Percentiles rank a stretch among this genome's conserved stretches.
phyloP scores from a whole-genome alignment of 371 early-diverging fungal species.

The Parasitella parasitica region DNA sequence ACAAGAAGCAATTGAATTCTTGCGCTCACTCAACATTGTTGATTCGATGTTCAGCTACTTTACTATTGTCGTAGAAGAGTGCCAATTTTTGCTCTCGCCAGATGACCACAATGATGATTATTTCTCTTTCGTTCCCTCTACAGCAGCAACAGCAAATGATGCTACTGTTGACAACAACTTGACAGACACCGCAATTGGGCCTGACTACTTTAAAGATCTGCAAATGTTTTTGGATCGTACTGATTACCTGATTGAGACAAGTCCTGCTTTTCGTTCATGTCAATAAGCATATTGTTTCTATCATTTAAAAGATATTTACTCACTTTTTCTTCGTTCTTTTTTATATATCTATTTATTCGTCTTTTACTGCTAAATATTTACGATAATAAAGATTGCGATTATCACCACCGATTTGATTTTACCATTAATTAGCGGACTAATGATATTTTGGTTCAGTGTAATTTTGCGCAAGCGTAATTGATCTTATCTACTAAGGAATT shows the following conservation, averaged over 20 bases:
- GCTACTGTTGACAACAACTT: background rate
- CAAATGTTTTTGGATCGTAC: constrained; percentile 46
- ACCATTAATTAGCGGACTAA: too few relatives aligned
- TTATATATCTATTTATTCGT: too few relatives aligned
- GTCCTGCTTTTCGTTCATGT: constrained; percentile 24
- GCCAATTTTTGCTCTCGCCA: background rate
- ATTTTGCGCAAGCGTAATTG: too few relatives aligned
- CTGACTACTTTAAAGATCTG: constrained; percentile 46
- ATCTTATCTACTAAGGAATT: too few relatives aligned
- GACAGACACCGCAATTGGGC: constrained; percentile 19
- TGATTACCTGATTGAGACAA: constrained; percentile 42
- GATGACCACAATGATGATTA: background rate
- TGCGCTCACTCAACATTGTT: background rate
- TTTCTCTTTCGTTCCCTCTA: background rate
- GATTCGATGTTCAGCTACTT: background rate
- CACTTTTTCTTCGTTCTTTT: background rate
- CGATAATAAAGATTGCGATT: too few relatives aligned
- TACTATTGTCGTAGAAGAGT: background rate
- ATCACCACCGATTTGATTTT: too few relatives aligned
- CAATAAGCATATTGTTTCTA: background rate
- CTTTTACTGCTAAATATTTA: too few relatives aligned
- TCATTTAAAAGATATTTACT: background rate
- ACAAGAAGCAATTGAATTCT: constrained; percentile 5
- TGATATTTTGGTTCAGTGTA: too few relatives aligned
- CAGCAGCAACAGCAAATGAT: background rate